Conservation (phyloP, 345 rosid genomes). For the Salix suchowensis region DNA sequence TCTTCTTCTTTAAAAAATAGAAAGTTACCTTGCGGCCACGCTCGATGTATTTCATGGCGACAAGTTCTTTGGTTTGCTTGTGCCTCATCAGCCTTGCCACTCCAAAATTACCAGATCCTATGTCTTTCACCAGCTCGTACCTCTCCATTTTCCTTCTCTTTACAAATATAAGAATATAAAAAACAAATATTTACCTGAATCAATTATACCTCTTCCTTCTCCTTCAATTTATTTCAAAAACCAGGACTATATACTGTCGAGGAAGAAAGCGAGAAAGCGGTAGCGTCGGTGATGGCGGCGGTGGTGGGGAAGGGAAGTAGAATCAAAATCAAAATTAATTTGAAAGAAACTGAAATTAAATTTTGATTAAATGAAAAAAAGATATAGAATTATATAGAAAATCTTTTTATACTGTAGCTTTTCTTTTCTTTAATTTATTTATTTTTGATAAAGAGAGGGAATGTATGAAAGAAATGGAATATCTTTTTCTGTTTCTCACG, state of each 20-base stretch:
- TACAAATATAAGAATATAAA: not conserved
- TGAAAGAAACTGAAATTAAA: not conserved
- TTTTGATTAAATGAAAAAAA: no score
- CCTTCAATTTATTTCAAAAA: not conserved
- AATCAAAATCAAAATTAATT: not conserved
- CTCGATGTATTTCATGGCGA: constrained; percentile 26
- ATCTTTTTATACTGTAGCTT: not conserved
- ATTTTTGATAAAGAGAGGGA: not conserved
- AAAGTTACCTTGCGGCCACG: constrained; percentile 17
- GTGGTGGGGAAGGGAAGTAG: not conserved
- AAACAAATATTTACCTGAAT: not conserved
- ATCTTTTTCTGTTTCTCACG: no score
- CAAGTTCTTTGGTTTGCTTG: constrained; percentile 19
- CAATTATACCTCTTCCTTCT: not conserved
- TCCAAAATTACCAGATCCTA: constrained; percentile 29
- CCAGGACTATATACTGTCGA: not conserved
- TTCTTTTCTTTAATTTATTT: no score
- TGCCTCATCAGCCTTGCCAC: constrained; percentile 26
- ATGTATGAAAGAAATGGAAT: no score
- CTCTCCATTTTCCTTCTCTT: constrained; percentile 11
- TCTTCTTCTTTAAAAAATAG: not conserved
- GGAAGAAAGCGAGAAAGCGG: not conserved
- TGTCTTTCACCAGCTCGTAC: constrained; percentile 21
- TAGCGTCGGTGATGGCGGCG: no score
- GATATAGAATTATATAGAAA: not conserved